Base-by-base conservation (phyloP, 495 filamentous ascomycete genomes). In the Penicillium simplicissimum region DNA sequence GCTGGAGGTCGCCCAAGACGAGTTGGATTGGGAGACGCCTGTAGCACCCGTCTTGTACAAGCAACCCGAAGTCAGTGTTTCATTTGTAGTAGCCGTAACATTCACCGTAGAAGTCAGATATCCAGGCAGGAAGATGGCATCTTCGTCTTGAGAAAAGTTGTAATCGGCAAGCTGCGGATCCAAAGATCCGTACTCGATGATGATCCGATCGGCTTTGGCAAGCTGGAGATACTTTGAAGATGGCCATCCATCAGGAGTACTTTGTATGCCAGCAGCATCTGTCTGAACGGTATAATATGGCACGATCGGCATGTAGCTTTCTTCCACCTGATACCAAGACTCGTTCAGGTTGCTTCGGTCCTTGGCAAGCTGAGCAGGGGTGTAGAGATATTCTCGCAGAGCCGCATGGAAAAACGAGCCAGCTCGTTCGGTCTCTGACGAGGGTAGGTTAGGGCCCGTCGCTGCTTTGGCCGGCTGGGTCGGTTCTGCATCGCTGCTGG, bases 241-340 rank as follows among this genome's bases (percentile, higher is more conserved):
- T 1, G 87, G 87, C 87, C 87, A 90, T 13, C 87, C 86, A 67
- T 88, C 82, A 11, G 80, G 74, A 1, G 84, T 87, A 40, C 77
- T 79, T n/a, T 79, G 72, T 11, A 72, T 67, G 23, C 73, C 76
- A 6, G 73, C 52, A 25, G 68, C 37, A 40, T 71, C 69, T 25
- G 64, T 55, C 31, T 78, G 60, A 7, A 80, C 75, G 2, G 73
- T 77, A 59, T 81, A 87, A 62, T 88, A 90, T 28, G 79, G 75
- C 6, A 70, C 61, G 43, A 81, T 76, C 2, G 85, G 85, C 59
- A 79, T 74, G 55, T 78, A 76, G 35, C 61, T 66, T 40, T 70
- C 63, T 0, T 73, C 61, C 7, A 82, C 81, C 28, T 71, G 59
- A 68, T 80, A 87, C 87, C 86, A 90, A 1, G 82, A 81, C 9